phyloP scores from a whole-genome alignment of 208 protist genomes.

The Balamuthia mandrillaris region DNA sequence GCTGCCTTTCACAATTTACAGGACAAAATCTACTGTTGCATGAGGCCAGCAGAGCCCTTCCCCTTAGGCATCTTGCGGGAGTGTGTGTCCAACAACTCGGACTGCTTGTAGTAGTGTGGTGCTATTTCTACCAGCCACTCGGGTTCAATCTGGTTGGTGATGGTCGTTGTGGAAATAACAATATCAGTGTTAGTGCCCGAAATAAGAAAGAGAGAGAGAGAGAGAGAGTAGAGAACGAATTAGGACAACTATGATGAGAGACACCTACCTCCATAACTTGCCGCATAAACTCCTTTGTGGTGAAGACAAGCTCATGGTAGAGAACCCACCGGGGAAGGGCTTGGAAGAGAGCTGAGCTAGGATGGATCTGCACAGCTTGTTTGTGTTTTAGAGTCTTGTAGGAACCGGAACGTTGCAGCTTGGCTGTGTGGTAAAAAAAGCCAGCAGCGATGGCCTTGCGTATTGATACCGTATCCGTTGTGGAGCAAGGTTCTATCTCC shows the following conservation, averaged over 20 bases:
- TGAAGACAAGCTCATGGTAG: slow-evolving; percentile 88
- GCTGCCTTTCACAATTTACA: too few species aligned
- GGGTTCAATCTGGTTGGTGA: slow-evolving; percentile 85
- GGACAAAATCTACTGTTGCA: not conserved
- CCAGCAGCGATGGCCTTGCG: slow-evolving; percentile 75
- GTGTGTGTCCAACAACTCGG: slow-evolving; percentile 55
- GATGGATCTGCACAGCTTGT: slow-evolving; percentile 78
- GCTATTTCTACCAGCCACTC: slow-evolving; percentile 85
- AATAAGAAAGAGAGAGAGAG: too few species aligned
- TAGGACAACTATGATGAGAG: not conserved
- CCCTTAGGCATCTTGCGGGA: slow-evolving; percentile 69
- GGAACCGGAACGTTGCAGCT: slow-evolving; percentile 59
- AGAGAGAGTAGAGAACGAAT: too few species aligned
- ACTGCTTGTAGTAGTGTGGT: slow-evolving; percentile 79
- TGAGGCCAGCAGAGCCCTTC: not conserved
- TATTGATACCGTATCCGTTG: slow-evolving; percentile 69
- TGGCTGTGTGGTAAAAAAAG: slow-evolving; percentile 86
- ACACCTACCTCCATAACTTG: slow-evolving; percentile 55
- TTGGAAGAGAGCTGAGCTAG: slow-evolving; percentile 77
- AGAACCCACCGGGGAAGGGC: slow-evolving; percentile 88
- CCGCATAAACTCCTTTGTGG: slow-evolving; percentile 94
- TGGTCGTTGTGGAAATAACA: too few species aligned
- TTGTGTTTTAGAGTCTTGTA: slow-evolving; percentile 85
- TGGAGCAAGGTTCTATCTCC: slow-evolving; percentile 72
- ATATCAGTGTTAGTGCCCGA: too few species aligned